Percentiles rank a stretch among this genome's conserved stretches.
Evolutionary conservation across 2,329 filamentous ascomycete genomes (phyloP).

Genomic region (Paradendryphiella salina): DNA sequence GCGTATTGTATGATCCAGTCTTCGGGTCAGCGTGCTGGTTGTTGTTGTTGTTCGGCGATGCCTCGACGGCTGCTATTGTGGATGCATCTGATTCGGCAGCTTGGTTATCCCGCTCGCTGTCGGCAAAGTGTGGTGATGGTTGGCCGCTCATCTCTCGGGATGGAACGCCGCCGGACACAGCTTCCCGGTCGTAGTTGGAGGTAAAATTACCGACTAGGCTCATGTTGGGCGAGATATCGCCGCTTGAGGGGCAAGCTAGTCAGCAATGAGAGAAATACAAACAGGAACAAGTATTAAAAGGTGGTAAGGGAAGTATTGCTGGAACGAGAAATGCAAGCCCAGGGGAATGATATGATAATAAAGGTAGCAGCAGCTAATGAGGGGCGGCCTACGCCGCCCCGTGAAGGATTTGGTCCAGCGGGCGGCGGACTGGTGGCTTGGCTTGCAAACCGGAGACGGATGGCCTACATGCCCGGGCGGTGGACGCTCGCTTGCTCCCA

Average conservation of each 20-base stretch:
- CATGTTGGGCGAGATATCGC: slow-evolving; percentile 39
- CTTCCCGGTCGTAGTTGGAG: slow-evolving; percentile 50
- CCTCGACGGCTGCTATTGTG: slow-evolving; percentile 37
- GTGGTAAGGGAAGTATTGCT: slow-evolving; percentile 12
- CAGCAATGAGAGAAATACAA: slow-evolving; percentile 2
- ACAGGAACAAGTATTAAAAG: slow-evolving; percentile 20
- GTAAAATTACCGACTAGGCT: slow-evolving; percentile 51
- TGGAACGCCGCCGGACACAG: slow-evolving; percentile 43
- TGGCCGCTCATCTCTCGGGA: slow-evolving; percentile 33
- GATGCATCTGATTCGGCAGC: slow-evolving; percentile 39
- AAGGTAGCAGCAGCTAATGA: slow-evolving; percentile 25
- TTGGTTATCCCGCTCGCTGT: slow-evolving; percentile 17
- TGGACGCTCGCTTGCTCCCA: slow-evolving; percentile 1
- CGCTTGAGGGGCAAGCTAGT: slow-evolving; percentile 10
- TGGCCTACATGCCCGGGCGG: slow-evolving; percentile 21
- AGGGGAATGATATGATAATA: slow-evolving; percentile 20
- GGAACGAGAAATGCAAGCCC: slow-evolving; percentile 3
- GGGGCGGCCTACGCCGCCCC: slow-evolving; percentile 16
- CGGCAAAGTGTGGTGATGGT: slow-evolving; percentile 18
- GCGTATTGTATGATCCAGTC: slow-evolving; percentile 26
- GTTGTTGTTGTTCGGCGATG: slow-evolving; percentile 27
- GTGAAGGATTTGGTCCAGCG: slow-evolving; percentile 22
- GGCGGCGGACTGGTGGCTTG: slow-evolving; percentile 23
- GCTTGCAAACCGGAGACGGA: slow-evolving; percentile 32
- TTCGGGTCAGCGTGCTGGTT: slow-evolving; percentile 25